phyloP scores from a whole-genome alignment of 345 rosid genomes.

The Carallia pectinifolia region DNA sequence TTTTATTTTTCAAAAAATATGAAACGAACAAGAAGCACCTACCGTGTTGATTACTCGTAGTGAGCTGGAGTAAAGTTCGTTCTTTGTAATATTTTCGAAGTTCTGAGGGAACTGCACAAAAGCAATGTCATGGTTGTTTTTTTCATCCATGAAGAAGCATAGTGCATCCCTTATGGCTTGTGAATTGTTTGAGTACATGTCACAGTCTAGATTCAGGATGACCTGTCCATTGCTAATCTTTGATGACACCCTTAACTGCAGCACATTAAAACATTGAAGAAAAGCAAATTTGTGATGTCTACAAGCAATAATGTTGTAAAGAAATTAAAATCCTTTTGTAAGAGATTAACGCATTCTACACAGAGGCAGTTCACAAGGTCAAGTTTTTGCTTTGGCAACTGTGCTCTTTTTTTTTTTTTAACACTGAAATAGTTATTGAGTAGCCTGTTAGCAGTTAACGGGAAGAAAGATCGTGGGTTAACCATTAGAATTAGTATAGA shows the following conservation, averaged over 20 bases:
- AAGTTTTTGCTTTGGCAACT: no score
- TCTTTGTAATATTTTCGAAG: slow-evolving; percentile 49
- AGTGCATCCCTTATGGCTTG: slow-evolving; percentile 40
- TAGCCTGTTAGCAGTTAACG: no score
- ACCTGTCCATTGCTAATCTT: slow-evolving; percentile 41
- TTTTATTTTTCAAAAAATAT: not conserved
- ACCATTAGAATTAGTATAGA: no score
- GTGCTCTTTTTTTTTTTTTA: no score
- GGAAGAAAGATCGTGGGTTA: no score
- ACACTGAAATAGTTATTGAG: no score
- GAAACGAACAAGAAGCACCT: not conserved
- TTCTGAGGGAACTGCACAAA: slow-evolving; percentile 67
- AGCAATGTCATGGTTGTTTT: slow-evolving; percentile 55
- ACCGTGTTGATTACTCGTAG: slow-evolving; percentile 26
- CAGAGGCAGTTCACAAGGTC: no score
- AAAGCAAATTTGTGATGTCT: not conserved
- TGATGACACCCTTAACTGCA: slow-evolving; percentile 50
- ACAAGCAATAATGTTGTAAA: no score
- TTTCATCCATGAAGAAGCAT: slow-evolving; percentile 76
- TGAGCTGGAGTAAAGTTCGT: slow-evolving; percentile 47
- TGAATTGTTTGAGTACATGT: slow-evolving; percentile 50
- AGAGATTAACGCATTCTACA: no score
- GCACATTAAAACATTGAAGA: not conserved
- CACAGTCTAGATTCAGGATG: slow-evolving; percentile 47
- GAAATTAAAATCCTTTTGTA: no score